Conservation (phyloP, 768 basidiomycete genomes). For the Trametes meyenii region DNA sequence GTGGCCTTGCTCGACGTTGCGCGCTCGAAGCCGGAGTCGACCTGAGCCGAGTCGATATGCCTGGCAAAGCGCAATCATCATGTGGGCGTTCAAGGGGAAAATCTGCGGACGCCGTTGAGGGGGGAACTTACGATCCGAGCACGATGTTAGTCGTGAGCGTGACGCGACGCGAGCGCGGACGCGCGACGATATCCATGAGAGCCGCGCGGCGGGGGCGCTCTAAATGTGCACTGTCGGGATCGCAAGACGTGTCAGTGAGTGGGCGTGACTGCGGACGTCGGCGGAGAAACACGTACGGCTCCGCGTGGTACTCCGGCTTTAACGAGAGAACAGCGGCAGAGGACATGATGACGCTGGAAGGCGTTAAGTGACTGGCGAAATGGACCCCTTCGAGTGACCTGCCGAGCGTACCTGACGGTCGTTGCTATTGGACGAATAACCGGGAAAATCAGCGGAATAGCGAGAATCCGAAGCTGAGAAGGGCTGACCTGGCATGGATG, state of each 20-base stretch:
- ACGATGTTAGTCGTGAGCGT: constrained; percentile 12
- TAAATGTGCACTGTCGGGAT: not conserved
- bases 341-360: constrained; percentile 16
- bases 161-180: not conserved
- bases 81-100: not conserved
- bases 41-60: not conserved
- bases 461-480: not conserved
- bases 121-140: not conserved
- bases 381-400: not conserved
- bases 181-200: not conserved
- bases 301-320: not conserved
- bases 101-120: not conserved
- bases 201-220: not conserved
- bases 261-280: not conserved
- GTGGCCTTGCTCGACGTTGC: not conserved
- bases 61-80: not conserved
- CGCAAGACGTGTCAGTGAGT: not conserved
- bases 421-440: not conserved
- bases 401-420: constrained; percentile 5
- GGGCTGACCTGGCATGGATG: constrained; percentile 18
- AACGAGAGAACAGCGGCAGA: constrained; percentile 17
- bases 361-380: not conserved
- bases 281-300: not conserved
- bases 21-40: not conserved
- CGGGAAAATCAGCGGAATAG: not conserved